Base-by-base conservation (phyloP, 2,329 filamentous ascomycete genomes). In the Arachnomyces sp. region DNA sequence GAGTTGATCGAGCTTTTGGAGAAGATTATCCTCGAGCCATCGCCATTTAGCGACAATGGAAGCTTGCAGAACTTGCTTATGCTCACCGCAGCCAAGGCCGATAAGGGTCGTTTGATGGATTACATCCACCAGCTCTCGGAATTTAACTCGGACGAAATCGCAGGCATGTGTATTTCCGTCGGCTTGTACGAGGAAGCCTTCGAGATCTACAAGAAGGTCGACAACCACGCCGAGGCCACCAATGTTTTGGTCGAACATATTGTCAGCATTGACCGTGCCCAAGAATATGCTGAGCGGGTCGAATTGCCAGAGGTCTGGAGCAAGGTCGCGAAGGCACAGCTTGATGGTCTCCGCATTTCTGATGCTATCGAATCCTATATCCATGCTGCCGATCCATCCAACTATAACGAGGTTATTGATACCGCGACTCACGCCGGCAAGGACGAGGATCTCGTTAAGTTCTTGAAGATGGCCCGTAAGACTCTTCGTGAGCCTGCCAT, bases 21-120 rank as follows among this genome's bases (percentile, higher is more conserved):
- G 74, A 98, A 96, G 80, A 98, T 98, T 52, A 90, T 98, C 25
- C 73, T 98, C n/a, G 92, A 98, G 72, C 93, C 92, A n/a, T 94
- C 90, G 3, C 86, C 86, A 4, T 98, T 98, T 74, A 95, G 87
- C 55, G 93, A 98, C 68, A 98, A 98, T 66, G 79, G 87, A 57
- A 95, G 86, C 62, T 74, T 98, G 43, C 93, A 98, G 67, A 98
- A 98, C 65, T 69, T 98, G 44, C 78, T 98, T 46, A 86, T 98
- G 73, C 82, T 96, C 56, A 98, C 92, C 17, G 92, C 93, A 33
- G 88, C 88, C 53, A 95, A 95, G 72, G 89, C 92, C 9, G 93
- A 98, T 65, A 95, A 95, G 71, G 78, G 82, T 38, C 85, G 88
- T 54, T 81, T 98, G 42, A 93, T 95, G 80, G 86, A 90, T 60